Evolutionary conservation across 129 eudicot species (phyloP).

Genomic region (Apium graveolens): DNA sequence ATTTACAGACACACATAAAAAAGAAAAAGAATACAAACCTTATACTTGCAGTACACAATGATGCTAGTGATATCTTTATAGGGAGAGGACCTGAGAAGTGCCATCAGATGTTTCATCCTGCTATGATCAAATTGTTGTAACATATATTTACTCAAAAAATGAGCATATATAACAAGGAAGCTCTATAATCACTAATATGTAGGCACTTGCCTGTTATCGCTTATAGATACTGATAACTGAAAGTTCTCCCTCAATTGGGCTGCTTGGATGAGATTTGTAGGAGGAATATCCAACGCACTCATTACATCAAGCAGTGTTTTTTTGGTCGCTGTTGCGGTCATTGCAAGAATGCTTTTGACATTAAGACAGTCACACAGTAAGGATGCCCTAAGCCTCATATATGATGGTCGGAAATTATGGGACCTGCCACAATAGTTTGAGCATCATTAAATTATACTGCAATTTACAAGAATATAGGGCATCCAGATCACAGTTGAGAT

Average conservation of each 20-base stretch:
- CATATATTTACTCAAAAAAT: background rate
- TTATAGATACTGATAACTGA: conserved; percentile 69
- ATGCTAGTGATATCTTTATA: conserved; percentile 73
- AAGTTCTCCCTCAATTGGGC: conserved; percentile 68
- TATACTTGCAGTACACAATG: conserved; percentile 91
- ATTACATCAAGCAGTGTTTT: conserved; percentile 67
- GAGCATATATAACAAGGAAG: conserved; percentile 2
- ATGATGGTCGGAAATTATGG: conserved; percentile 98
- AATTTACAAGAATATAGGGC: background rate
- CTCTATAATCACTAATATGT: background rate
- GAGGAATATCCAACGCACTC: conserved; percentile 76
- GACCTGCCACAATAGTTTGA: conserved; percentile 50
- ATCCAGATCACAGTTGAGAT: background rate
- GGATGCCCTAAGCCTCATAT: conserved; percentile 97
- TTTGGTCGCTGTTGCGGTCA: conserved; percentile 97
- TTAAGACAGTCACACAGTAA: conserved; percentile 56
- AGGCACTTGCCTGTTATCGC: conserved; percentile 62
- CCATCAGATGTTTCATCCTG: conserved; percentile 80
- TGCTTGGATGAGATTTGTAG: conserved; percentile 55
- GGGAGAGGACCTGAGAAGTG: conserved; percentile 63
- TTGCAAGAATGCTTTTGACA: conserved; percentile 75
- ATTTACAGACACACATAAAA: background rate
- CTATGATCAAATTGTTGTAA: conserved; percentile 12
- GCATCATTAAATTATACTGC: background rate
- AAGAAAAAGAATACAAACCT: conserved; percentile 34